Evolutionary conservation across 208 protist genomes (phyloP), one percentile per base, ranked within the genome.

Genomic region (Herpetomonas muscarum): DNA sequence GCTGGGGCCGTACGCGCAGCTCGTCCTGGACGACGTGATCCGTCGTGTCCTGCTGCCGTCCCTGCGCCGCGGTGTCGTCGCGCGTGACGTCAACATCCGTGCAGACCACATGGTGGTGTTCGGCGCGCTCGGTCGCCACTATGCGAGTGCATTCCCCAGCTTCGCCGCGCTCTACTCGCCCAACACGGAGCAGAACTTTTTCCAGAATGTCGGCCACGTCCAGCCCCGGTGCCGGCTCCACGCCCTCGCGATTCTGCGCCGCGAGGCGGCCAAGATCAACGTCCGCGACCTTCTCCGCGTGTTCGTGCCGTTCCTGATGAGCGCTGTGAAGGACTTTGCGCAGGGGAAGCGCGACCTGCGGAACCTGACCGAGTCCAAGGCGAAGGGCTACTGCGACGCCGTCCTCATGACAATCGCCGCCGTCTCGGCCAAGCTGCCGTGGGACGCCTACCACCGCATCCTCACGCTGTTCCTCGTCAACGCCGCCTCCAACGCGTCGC

Each of bases 391-490:
- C 64, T 86, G 74, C 47, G 85, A 90, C 34, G 80, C 84, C 24
- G 72, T 92, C 12, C 71, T 96, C 37, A 61, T 66, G 41, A 96
- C 89, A 17, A 57, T 96, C 37, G 76, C 81, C 55, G 26, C 74
- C 28, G 64, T 96, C 47, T 70, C 81, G 3, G 71, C 61, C 24
- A 53, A 75, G 2, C 67, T 96, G 63, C 85, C 90, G 53, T 96
- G 90, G 90, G 79, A 80, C 53, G 85, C 79, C 26, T 96, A 96
- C 68, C 79, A 94, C 74, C 83, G 70, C 52, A 70, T 94, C 24
- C 70, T 96, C 3, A 84, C 76, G 46, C 57, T 92, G n/a, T 71
- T 96, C 21, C 55, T 96, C 29, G 63, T 68, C 12, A 89, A 91
- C 64, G 90, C 87, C 2, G 73, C 65, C 34, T 72, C 75, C 25